Conservation (phyloP, 257 asterid species). For the Capsicum chinense region DNA sequence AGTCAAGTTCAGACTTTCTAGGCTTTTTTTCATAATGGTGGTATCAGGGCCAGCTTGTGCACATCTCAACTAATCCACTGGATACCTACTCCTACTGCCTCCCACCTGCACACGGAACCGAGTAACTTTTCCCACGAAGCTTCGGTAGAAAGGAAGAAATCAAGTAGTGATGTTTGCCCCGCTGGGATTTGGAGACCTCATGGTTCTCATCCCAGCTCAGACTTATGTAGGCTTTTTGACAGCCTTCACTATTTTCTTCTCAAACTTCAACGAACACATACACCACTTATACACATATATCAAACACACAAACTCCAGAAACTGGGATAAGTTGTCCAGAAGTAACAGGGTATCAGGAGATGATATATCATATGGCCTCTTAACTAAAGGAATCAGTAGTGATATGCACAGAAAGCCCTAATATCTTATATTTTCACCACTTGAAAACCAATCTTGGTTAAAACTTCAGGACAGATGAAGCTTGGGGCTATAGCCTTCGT, state of each 20-base stretch:
- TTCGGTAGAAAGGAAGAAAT: background rate
- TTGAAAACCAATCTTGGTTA: background rate
- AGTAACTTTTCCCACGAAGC: background rate
- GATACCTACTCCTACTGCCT: background rate
- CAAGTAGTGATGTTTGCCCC: background rate
- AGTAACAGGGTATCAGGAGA: background rate
- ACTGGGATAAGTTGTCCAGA: background rate
- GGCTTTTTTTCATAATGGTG: background rate
- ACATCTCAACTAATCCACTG: background rate
- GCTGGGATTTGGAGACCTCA: background rate
- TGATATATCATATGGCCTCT: background rate
- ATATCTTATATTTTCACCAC: background rate
- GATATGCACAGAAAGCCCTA: background rate
- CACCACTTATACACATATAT: background rate
- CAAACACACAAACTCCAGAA: background rate
- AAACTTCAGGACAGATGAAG: conserved; percentile 12
- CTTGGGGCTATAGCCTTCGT: background rate
- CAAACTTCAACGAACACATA: background rate
- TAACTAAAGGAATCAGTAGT: background rate
- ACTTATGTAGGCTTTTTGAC: background rate
- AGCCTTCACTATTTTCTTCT: background rate
- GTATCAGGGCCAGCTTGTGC: background rate
- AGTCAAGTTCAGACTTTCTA: background rate
- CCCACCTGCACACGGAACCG: background rate
- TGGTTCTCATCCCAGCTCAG: background rate